Evolutionary conservation across 331 rosid species (phyloP), one percentile per base, ranked within the genome.

Genomic region (Malus hybrid): DNA sequence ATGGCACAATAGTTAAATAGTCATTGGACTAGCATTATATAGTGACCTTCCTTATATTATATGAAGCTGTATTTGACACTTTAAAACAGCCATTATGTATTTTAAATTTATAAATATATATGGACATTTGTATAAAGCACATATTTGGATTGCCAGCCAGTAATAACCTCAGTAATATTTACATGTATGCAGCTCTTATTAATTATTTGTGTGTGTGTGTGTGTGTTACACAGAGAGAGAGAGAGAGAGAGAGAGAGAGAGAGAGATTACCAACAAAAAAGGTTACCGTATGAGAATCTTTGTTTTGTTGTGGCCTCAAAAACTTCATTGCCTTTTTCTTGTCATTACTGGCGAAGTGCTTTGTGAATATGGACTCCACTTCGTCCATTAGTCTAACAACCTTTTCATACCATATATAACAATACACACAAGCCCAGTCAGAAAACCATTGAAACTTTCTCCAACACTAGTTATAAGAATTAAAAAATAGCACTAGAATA

Each of bases 301-400:
- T 95, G 53, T 79, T 75, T 63, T 92, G 97, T 74, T 84, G 89
- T 68, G 99, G 98, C 82, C 87, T 89, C 82, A 95, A 71, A 79
- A 90, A 92, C 84, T 92, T 95, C 98, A 95, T 95, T 61, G 99
- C 96, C 79, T 86, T 90, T 89, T 95, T 95, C 69, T 95, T 88
- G 86, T 95, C 98, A 74, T 88, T 84, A 89, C 81, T 81, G 82
- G 98, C 77, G 56, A 95, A 95, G 91, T 90, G 97, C 96, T 83
- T 78, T 81, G 93, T 86, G 96, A 95, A 95, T 74, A 82, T 82
- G 86, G 90, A 83, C 78, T 95, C 99, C 93, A 95, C 98, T 85
- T 95, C 98, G 78, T 95, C 99, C 98, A 92, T 92, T 82, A 92
- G 81, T 78, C 86, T 84, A 5, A 92, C 87, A 50, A 89, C 94